Conservation (phyloP, 129 eudicot genomes). For the Centaurea solstitialis region DNA sequence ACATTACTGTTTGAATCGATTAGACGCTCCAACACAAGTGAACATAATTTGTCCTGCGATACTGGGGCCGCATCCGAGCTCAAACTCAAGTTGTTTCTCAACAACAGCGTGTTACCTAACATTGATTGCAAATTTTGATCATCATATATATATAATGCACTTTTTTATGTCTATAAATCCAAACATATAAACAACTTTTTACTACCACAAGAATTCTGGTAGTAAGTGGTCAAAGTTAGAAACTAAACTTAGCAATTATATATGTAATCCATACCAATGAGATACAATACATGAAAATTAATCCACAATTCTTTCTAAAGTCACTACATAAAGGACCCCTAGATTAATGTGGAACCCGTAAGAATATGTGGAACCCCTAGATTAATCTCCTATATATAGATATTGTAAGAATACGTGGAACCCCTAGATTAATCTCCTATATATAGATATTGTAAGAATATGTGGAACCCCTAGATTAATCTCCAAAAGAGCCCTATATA, state of each 20-base stretch:
- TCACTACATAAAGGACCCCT: neutral
- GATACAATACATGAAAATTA: neutral
- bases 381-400: no score
- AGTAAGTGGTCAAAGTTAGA: neutral
- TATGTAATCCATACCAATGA: conserved; percentile 19
- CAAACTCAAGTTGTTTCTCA: conserved; percentile 76
- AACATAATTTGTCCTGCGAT: conserved; percentile 86
- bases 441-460: no score
- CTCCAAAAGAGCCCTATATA: no score
- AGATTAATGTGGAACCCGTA: no score
- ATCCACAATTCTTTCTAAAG: neutral
- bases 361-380: no score
- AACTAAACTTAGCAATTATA: neutral
- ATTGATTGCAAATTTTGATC: conserved; percentile 2
- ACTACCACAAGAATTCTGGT: neutral
- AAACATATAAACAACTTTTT: neutral
- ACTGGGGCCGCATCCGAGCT: conserved; percentile 73
- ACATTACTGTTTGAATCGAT: conserved; percentile 82
- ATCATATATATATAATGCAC: conserved; percentile 9
- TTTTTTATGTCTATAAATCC: neutral
- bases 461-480: no score
- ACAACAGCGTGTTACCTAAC: conserved; percentile 74
- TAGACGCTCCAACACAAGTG: conserved; percentile 81
- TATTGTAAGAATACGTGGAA: no score
- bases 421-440: no score